These are phyloP conservation scores for Trypanosoma mega DNA, from an alignment of 208 protist genomes.

Conservation along the genomic window DNA sequence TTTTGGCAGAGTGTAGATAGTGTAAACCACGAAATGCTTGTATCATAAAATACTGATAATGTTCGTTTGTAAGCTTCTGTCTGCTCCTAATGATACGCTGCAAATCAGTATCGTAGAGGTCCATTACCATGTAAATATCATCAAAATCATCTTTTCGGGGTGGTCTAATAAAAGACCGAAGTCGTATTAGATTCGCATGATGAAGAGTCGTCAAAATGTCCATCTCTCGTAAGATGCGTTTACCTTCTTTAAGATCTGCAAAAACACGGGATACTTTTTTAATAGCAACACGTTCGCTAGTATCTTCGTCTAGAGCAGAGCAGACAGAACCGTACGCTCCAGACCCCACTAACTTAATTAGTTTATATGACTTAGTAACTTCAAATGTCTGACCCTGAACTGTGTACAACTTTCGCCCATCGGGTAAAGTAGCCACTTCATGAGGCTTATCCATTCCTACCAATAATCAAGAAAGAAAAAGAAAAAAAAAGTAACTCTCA, in stretches of 20 bases:
- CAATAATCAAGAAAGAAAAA: constrained; percentile 14
- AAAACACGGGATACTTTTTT: constrained; percentile 97
- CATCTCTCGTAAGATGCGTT: constrained; percentile 97
- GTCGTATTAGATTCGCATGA: constrained; percentile 93
- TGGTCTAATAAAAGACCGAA: constrained; percentile 87
- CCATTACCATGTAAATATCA: constrained; percentile 91
- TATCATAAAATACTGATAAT: constrained; percentile 98
- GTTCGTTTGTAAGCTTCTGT: constrained; percentile 95
- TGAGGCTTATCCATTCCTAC: constrained; percentile 43
- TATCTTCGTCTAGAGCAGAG: constrained; percentile 56
- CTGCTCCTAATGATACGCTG: constrained; percentile 96
- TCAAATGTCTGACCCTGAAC: constrained; percentile 87
- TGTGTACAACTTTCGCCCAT: constrained; percentile 71
- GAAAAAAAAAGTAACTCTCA: constrained; percentile 24
- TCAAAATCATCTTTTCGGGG: constrained; percentile 64
- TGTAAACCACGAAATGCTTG: constrained; percentile 96
- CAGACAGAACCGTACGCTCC: constrained; percentile 89
- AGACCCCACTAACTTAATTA: constrained; percentile 81
- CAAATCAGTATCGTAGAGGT: constrained; percentile 97
- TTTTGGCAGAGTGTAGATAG: constrained; percentile 96
- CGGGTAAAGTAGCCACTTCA: constrained; percentile 36
- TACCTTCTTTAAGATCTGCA: constrained; percentile 93
- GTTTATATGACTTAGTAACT: constrained; percentile 63
- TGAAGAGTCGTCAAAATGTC: constrained; percentile 92
- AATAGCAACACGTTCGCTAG: constrained; percentile 92